Percentiles rank a stretch among this genome's conserved stretches.
phyloP scores from a whole-genome alignment of 129 eudicot species.

The Pittosporum tobira region DNA sequence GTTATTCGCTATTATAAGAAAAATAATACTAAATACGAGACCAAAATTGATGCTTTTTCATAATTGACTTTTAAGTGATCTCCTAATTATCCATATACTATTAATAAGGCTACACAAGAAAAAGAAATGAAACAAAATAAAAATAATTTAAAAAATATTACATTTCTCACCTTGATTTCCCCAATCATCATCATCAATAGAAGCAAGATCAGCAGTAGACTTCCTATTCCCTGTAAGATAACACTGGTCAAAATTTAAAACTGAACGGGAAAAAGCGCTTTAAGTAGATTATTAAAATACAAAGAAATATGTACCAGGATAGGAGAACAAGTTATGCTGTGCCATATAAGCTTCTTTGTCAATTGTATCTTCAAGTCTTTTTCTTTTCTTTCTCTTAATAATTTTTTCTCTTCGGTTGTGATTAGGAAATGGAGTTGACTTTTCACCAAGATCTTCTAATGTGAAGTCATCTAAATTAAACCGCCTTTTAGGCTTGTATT shows the following conservation, averaged over 20 bases:
- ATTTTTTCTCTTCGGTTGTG: conserved; percentile 27
- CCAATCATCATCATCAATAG: conserved; percentile 30
- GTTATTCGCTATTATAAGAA: too few species aligned
- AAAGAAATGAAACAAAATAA: background rate
- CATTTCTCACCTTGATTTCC: conserved; percentile 35
- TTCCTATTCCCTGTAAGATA: conserved; percentile 43
- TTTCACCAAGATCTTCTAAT: conserved; percentile 31
- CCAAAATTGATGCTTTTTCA: too few species aligned
- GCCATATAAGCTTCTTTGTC: conserved; percentile 46
- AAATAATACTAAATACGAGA: too few species aligned
- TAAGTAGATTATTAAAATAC: background rate
- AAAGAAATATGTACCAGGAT: conserved; percentile 41
- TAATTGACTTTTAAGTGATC: too few species aligned
- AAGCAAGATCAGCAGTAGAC: conserved; percentile 23
- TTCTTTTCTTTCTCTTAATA: conserved; percentile 61
- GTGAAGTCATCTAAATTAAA: conserved; percentile 22
- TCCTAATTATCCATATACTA: too few species aligned
- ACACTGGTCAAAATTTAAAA: conserved; percentile 8
- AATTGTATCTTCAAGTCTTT: conserved; percentile 32
- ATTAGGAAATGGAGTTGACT: conserved; percentile 37
- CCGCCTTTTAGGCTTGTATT: conserved; percentile 30
- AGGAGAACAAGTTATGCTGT: conserved; percentile 56
- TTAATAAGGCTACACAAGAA: background rate
- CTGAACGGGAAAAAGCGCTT: background rate
- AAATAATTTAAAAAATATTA: background rate